A percentile compares a stretch with the other conserved stretches of the same genome.
phyloP scores from a whole-genome alignment of 768 basidiomycete genomes.

The Psilocybe cubensis region DNA sequence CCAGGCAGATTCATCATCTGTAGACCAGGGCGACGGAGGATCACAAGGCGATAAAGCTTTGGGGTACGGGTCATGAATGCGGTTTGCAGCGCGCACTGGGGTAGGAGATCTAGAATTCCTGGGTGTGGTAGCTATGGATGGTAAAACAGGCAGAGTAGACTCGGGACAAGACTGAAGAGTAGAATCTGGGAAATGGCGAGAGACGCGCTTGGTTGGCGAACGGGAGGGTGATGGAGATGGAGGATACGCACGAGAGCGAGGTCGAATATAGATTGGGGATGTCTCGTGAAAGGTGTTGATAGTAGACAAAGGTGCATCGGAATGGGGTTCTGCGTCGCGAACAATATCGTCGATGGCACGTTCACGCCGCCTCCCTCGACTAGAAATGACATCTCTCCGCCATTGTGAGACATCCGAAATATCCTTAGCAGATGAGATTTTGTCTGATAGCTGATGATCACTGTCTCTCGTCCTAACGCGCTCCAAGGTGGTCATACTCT shows the following conservation, averaged over 20 bases:
- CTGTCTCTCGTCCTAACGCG: conserved; percentile 56
- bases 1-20: conserved; percentile 80
- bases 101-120: conserved; percentile 42
- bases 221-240: conserved; percentile 58
- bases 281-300: conserved; percentile 34
- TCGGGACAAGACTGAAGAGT: conserved; percentile 19
- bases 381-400: conserved; percentile 55
- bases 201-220: conserved; percentile 23
- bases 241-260: conserved; percentile 51
- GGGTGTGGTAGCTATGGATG: conserved; percentile 26
- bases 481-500: conserved; percentile 64
- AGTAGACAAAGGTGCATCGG: conserved; percentile 30
- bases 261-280: conserved; percentile 43
- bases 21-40: conserved; percentile 66
- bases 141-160: conserved; percentile 17
- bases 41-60: conserved; percentile 37
- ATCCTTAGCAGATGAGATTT: conserved; percentile 46
- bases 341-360: conserved; percentile 46
- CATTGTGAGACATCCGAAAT: conserved; percentile 55
- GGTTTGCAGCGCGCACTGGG: conserved; percentile 36
- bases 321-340: conserved; percentile 32
- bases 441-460: conserved; percentile 31
- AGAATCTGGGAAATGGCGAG: conserved; percentile 20
- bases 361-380: conserved; percentile 67
- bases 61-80: conserved; percentile 23